A percentile compares a stretch with the other conserved stretches of the same genome.
Evolutionary conservation across 805 yeast species (phyloP).

Genomic region (Maudiozyma saulgeensis): DNA sequence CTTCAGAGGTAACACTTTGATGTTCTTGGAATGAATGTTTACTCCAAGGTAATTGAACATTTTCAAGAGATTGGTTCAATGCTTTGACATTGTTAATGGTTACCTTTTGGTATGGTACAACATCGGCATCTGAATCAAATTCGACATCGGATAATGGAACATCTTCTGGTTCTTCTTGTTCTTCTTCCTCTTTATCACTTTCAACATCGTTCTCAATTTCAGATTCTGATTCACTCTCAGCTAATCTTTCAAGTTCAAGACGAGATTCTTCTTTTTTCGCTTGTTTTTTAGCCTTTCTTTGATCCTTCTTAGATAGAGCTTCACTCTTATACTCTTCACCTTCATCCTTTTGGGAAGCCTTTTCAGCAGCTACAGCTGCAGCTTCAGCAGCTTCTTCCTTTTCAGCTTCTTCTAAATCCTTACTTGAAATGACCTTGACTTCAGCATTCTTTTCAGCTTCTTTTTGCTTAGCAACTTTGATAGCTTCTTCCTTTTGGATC

Average conservation of each 20-base stretch:
- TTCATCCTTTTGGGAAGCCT: neutral
- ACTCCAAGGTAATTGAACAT: constrained; percentile 50
- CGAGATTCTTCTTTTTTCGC: constrained; percentile 26
- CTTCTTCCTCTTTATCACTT: constrained; percentile 45
- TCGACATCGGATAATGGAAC: constrained; percentile 86
- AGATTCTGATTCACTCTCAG: constrained; percentile 36
- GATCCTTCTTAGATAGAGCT: constrained; percentile 51
- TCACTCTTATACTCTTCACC: constrained; percentile 34
- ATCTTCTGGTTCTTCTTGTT: constrained; percentile 72
- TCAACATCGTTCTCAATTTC: constrained; percentile 39
- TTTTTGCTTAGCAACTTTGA: constrained; percentile 15
- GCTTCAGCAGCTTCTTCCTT: constrained; percentile 7
- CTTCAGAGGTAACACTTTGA: constrained; percentile 56
- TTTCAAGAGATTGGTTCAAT: constrained; percentile 53
- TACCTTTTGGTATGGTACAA: constrained; percentile 82
- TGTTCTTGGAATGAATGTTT: constrained; percentile 76
- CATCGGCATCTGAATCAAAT: constrained; percentile 87
- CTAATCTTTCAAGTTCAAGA: constrained; percentile 15
- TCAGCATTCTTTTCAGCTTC: constrained; percentile 19
- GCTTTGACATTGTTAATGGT: constrained; percentile 88
- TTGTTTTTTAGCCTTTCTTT: constrained; percentile 26
- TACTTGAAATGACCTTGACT: constrained; percentile 28
- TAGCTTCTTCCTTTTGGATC: constrained; percentile 14
- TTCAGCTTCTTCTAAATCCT: constrained; percentile 18
- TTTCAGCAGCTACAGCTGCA: constrained; percentile 8